Base-by-base conservation (phyloP, 2,329 filamentous ascomycete genomes). In the Colletotrichum caudatum region DNA sequence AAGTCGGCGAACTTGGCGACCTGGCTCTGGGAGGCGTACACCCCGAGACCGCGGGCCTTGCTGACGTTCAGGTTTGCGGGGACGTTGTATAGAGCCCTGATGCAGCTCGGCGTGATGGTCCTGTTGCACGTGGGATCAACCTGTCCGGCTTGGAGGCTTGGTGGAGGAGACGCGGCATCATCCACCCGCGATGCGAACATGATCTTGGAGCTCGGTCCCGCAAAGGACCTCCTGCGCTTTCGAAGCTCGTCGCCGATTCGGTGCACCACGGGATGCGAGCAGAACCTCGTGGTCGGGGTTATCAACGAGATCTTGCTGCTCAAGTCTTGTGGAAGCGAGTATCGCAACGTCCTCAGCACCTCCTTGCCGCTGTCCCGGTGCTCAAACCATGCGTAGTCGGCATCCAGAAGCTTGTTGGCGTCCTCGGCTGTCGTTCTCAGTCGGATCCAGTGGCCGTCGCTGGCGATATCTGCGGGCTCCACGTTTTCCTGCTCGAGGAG, bases 1-100 rank as follows among this genome's bases (percentile, higher is more conserved):
- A 91, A 84, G 72, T 93, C 89, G 11, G 78, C 78, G 54, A 85
- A 83, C 41, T 87, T 84, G 11, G 86, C 87, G 50, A 86, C 85
- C 79, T 89, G 83, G 69, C 85, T 3, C 18, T 37, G 37, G 12
- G 18, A 46, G 91, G 88, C 58, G 46, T 71, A 71, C 2, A 69
- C 59, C 2, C 69, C 64, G 16, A 71, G 51, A 5, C 69, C 69
- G 2, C 69, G 58, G 3, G 69, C 54, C 33, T 16, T 18, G 91
- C 68, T 71, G 33, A 61, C 50, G 20, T 18, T 5, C 6, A 71
- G 89, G 37, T 81, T 78, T 11, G 78, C 71, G 35, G 78, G 78
- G 35, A 87, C 80, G 3, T 82, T 81, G 77, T 87, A 87, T 18
- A 86, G 75, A 8, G 82, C 79, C 50, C 81, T 80, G 5, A 87